Evolutionary conservation across 768 basidiomycete genomes (phyloP).

Genomic region (Pleurotus citrinopileatus): DNA sequence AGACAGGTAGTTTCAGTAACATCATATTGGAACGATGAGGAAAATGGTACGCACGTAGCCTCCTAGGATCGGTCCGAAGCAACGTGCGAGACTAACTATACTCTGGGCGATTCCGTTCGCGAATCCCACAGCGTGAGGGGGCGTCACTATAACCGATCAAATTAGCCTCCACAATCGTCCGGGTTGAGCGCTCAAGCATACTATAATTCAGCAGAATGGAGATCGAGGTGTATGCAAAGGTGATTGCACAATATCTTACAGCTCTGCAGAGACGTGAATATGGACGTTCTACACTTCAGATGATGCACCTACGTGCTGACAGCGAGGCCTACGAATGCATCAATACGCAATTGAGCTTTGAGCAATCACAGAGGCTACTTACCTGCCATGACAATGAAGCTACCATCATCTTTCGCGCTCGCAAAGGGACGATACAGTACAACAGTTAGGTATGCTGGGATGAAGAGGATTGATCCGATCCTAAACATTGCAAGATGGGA

Average conservation of each 20-base stretch:
- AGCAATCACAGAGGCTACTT: slow-evolving; percentile 22
- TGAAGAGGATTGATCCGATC: slow-evolving; percentile 79
- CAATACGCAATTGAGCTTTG: slow-evolving; percentile 5
- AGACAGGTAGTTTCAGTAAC: slow-evolving; percentile 13
- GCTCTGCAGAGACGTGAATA: slow-evolving; percentile 47
- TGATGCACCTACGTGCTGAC: slow-evolving; percentile 72
- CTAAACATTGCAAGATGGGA: slow-evolving; percentile 90
- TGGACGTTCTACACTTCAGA: neutral
- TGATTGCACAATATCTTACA: slow-evolving; percentile 81
- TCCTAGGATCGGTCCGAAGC: slow-evolving; percentile 82
- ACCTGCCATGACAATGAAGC: slow-evolving; percentile 81
- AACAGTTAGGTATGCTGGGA: slow-evolving; percentile 86
- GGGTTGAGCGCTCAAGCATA: slow-evolving; percentile 29
- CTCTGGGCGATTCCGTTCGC: slow-evolving; percentile 97
- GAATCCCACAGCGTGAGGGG: slow-evolving; percentile 82
- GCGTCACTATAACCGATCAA: slow-evolving; percentile 63
- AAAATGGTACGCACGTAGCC: slow-evolving; percentile 59
- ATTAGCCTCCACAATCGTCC: too few relatives aligned
- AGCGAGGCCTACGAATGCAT: slow-evolving; percentile 50
- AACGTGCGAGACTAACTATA: slow-evolving; percentile 90
- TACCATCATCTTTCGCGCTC: slow-evolving; percentile 65
- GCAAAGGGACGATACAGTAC: slow-evolving; percentile 73
- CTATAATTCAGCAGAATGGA: slow-evolving; percentile 87
- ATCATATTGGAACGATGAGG: slow-evolving; percentile 3
- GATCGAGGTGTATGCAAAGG: slow-evolving; percentile 88